These are phyloP conservation scores for Aspergillus campestris DNA, from an alignment of 495 filamentous ascomycete species.

Conservation along the genomic window DNA sequence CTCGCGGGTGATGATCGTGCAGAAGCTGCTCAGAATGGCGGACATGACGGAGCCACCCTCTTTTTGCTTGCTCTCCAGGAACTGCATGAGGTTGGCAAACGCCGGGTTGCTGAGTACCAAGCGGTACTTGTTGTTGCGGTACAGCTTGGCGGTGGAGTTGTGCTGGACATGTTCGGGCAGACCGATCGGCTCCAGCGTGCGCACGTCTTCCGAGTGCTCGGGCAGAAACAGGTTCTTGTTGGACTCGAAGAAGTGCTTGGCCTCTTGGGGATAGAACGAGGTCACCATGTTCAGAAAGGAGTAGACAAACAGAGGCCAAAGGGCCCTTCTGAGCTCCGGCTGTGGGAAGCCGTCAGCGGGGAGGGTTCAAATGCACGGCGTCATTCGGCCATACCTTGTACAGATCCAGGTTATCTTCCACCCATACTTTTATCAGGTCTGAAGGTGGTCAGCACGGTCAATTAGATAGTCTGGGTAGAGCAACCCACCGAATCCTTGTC, in stretches of 20 bases:
- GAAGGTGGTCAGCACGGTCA: constrained; percentile 8
- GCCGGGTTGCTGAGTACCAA: constrained; percentile 76
- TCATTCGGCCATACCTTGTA: constrained; percentile 60
- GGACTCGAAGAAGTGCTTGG: constrained; percentile 57
- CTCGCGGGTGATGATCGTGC: constrained; percentile 64
- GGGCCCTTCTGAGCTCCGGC: constrained; percentile 77
- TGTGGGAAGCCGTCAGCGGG: constrained; percentile 21
- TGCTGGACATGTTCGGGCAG: constrained; percentile 69
- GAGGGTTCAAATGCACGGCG: background rate
- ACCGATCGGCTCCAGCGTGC: constrained; percentile 55
- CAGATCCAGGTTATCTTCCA: constrained; percentile 81
- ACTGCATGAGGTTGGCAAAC: constrained; percentile 72
- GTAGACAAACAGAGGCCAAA: constrained; percentile 93
- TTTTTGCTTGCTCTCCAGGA: constrained; percentile 73
- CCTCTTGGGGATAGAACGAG: constrained; percentile 62
- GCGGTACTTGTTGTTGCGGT: constrained; percentile 74
- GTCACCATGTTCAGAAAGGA: constrained; percentile 76
- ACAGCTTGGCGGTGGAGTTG: constrained; percentile 64
- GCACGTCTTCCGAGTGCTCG: constrained; percentile 69
- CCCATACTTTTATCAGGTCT: constrained; percentile 66
- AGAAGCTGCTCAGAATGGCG: constrained; percentile 62
- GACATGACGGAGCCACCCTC: constrained; percentile 70
- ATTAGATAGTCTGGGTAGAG: background rate
- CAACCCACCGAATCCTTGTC: constrained; percentile 55
- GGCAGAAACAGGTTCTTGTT: constrained; percentile 62